Evolutionary conservation across 192 early-diverging fungal species (phyloP).

Genomic region (Podila horticola): DNA sequence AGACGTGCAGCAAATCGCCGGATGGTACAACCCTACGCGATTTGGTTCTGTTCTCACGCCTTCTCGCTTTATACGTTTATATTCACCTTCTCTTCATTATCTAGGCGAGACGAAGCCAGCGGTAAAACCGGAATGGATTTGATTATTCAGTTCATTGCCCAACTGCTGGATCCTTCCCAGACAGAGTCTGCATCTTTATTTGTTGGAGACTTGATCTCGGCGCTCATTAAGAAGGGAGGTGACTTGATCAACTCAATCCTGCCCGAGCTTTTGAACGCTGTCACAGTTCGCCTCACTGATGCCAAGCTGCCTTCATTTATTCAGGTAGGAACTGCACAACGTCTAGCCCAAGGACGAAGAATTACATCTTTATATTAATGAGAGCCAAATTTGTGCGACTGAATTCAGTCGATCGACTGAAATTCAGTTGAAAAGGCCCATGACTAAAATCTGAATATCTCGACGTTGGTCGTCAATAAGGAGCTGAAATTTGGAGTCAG

Average conservation of each 20-base stretch:
- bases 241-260: constrained; percentile 67
- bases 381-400: too few species aligned
- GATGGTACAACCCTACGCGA: constrained; percentile 63
- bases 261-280: constrained; percentile 81
- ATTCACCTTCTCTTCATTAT: not conserved
- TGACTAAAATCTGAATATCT: too few species aligned
- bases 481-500: too few species aligned
- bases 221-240: constrained; percentile 81
- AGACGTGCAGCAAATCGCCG: constrained; percentile 74
- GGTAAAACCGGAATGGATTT: constrained; percentile 77
- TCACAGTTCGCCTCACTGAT: constrained; percentile 71
- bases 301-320: constrained; percentile 83
- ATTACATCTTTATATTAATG: too few species aligned
- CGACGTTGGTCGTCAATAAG: too few species aligned
- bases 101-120: constrained; percentile 39
- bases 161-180: constrained; percentile 74
- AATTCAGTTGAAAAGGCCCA: too few species aligned
- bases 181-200: constrained; percentile 84
- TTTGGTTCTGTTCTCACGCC: too few species aligned
- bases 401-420: too few species aligned
- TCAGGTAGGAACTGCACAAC: constrained; percentile 56
- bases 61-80: too few species aligned
- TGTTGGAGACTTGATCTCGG: constrained; percentile 87
- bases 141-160: constrained; percentile 82
- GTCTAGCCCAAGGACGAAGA: too few species aligned